Conservation (phyloP, 1,284 basidiomycete species). For the Cutaneotrichosporon spelunceum region DNA sequence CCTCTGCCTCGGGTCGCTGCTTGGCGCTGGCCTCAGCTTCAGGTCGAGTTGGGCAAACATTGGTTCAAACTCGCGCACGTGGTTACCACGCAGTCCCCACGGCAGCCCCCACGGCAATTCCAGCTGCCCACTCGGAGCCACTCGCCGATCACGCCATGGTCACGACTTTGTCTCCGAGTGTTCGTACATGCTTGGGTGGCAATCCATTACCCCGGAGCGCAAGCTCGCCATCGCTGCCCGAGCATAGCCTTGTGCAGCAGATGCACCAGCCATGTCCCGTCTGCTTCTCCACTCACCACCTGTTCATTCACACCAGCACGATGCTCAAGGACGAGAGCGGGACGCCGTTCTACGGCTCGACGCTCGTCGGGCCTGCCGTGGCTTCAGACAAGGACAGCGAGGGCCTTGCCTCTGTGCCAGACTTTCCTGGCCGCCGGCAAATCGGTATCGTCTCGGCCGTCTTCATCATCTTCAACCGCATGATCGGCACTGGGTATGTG, state of each 20-base stretch:
- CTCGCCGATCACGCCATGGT: no score
- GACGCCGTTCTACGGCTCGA: background rate
- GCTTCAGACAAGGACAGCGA: background rate
- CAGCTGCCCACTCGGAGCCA: no score
- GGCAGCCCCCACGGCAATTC: no score
- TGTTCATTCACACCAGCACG: background rate
- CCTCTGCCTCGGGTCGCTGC: no score
- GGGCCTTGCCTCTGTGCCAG: background rate
- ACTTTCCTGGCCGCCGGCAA: slow-evolving; percentile 10
- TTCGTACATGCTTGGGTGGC: background rate
- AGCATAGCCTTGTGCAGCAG: background rate
- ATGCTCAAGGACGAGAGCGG: background rate
- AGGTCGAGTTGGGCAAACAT: no score
- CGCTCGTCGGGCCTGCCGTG: background rate
- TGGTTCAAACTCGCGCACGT: no score
- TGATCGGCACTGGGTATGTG: slow-evolving; percentile 18
- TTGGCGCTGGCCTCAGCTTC: no score
- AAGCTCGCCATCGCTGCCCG: background rate
- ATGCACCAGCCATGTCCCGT: background rate
- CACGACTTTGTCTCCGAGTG: no score
- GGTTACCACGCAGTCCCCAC: no score
- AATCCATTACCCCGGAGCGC: no score
- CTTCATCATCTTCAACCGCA: slow-evolving; percentile 23
- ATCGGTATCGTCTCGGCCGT: slow-evolving; percentile 17
- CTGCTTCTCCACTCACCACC: background rate